Base-by-base conservation (phyloP, 305 asterid genomes). In the Solanum hybrid region DNA sequence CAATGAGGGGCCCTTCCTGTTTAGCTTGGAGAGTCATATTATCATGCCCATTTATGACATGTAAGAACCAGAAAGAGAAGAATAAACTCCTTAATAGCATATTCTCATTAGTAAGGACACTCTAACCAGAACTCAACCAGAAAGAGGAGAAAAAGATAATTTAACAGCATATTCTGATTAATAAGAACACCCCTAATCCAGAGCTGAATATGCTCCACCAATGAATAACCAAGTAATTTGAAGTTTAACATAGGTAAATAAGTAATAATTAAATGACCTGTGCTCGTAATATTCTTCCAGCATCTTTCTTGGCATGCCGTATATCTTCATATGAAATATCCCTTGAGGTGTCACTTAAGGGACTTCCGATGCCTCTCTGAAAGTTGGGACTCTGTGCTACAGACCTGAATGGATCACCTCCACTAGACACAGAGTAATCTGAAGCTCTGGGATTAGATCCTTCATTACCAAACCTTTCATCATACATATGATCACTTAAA, bases 321-420 rank as follows among this genome's bases (percentile, higher is more conserved):
- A 90, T 88, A 88, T 89, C 92, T 91, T 92, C 95, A 9, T 91
- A 85, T 19, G 94, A 93, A 90, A 91, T 88, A 88, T 94, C 97
- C 90, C 91, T 91, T 91, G 98, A 95, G 88, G 93, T 87, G 88
- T 92, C 97, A 91, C 93, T 93, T 35, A 87, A 89, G 72, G 98
- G 95, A 91, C 96, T 95, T 90, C 95, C 97, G 75, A 89, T 88
- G 89, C 91, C 96, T 90, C 91, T 92, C 89, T 93, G 95, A 78
- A 92, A 92, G 91, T 87, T 93, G 60, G 96, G 97, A 10, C 95
- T 95, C 72, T 91, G 91, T 36, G 78, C 80, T 85, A 89, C 96
- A 40, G 95, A 90, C 88, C 93, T 93, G 89, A 94, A 91, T 88
- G 94, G 92, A 79, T 94, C 95, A 89, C 93, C 92, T 89, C 97